Evolutionary conservation across 345 rosid species (phyloP), one percentile per base, ranked within the genome.

Genomic region (Dipteronia dyeriana): DNA sequence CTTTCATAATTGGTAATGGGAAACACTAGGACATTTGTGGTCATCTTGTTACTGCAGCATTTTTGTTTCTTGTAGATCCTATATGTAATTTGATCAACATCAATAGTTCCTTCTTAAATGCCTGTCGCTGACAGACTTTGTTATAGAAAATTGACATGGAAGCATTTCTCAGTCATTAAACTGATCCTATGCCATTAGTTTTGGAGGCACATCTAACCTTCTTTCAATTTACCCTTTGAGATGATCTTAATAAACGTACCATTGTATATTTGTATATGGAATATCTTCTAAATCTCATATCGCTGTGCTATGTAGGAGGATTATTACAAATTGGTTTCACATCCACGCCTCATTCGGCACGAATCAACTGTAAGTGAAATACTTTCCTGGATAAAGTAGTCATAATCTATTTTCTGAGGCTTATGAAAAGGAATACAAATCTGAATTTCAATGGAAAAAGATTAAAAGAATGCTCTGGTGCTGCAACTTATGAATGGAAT

Each of bases 301-400:
- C 75, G 19, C 53, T 68, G 34, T 59, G 56, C 68, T 57, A 73
- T 74, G 88, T 86, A 95, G 98, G 95, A 90, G 83, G 88, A 87
- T 75, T 93, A 91, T 39, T 91, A 90, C 72, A 91, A 88, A 70
- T 72, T 95, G 83, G 84, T 87, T 45, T 83, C 82, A 53, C 84
- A 71, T 73, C 94, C 90, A 9, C 89, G 98, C 23, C 81, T 39
- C 73, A 80, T 93, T 77, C 94, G 98, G 43, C 92, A 90, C 66
- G 99, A 95, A 59, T 95, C 99, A 63, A 95, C 99, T 74, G 99
- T 93, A 84, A 82, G 98, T 85, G 73, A 78, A 77, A 72, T 76
- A 73, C 53, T 68, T 25, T 26, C 63, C 63, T 63, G 8, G 53
- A 69, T 72, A 76, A 9, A 59, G 80, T 51, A 19, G 3, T n/a